Evolutionary conservation across 2,329 filamentous ascomycete genomes (phyloP), one percentile per base, ranked within the genome.

Genomic region (Fusarium pseudonygamai): DNA sequence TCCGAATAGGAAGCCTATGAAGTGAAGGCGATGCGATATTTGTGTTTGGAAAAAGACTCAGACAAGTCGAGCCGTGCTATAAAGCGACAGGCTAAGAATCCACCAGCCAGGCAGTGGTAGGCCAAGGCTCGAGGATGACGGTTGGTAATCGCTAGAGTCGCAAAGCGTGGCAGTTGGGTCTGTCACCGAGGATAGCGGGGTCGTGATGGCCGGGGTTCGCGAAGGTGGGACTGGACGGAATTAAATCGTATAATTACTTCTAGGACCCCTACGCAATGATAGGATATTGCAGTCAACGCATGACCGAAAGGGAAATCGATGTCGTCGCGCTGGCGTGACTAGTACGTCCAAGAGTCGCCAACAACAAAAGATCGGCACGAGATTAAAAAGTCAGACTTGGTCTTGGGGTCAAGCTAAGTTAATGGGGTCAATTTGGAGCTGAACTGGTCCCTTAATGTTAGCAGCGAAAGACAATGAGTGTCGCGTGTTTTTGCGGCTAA

Each of bases 401-500:
- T 43, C 39, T 34, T 56, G 52, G 59, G 36, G 56, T 47, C 61
- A 75, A 73, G 68, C 64, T 68, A 65, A 77, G 34, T 18, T 18
- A 36, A 36, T 69, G 59, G 68, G 64, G 61, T 55, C 40, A 45
- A 57, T 50, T 67, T 60, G 40, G 53, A 55, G 55, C 43, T 66
- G 61, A 59, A 73, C 74, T 77, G 63, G 66, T 69, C 64, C 59
- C 65, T 75, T 61, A 69, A 65, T 58, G 75, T 77, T 72, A 77
- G 75, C 71, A 62, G 60, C 63, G 64, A 72, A 73, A 62, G 64
- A 71, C 36, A 64, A 63, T 50, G 58, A 72, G 67, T 68, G 74
- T 78, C 76, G 76, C 76, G 65, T 78, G 74, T 78, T 78, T 77
- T 76, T 77, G 76, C 75, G 74, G 75, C 66, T 71, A 77, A 77